phyloP scores from a whole-genome alignment of 169 alveolate species.

The Perkinsus olseni region DNA sequence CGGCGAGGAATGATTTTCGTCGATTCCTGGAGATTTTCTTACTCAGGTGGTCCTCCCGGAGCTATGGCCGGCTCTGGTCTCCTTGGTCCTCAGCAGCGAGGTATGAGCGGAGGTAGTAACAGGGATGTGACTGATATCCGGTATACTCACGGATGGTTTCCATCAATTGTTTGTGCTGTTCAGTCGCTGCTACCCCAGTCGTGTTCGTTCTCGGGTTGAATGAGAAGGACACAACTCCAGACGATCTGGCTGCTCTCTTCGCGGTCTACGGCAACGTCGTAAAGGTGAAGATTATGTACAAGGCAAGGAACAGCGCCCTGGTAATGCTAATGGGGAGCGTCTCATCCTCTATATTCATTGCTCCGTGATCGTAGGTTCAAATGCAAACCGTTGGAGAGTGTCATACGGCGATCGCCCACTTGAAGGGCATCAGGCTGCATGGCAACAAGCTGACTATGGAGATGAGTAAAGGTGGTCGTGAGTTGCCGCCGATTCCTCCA shows the following conservation, averaged over 20 bases:
- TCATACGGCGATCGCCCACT: background rate
- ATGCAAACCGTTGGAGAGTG: background rate
- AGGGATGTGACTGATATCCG: background rate
- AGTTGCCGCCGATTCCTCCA: background rate
- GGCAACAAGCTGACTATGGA: background rate
- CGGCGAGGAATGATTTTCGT: too few species aligned
- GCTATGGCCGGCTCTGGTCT: background rate
- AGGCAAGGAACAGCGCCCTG: background rate
- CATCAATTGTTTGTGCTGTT: background rate
- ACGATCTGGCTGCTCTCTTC: background rate
- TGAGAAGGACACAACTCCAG: background rate
- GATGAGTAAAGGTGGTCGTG: background rate
- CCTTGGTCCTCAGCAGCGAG: background rate
- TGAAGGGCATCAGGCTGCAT: background rate
- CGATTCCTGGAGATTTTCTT: too few species aligned
- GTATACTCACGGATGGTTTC: background rate
- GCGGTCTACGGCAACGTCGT: slow-evolving; percentile 1
- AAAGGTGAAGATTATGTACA: background rate
- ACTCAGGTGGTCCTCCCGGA: background rate
- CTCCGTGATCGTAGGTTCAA: background rate
- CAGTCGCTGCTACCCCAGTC: background rate
- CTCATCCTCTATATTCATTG: background rate
- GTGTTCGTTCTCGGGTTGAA: background rate
- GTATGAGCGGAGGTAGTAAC: background rate
- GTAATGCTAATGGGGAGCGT: background rate